Percentiles rank a stretch among this genome's conserved stretches.
Conservation (phyloP, 306 rosid species). For the Pyrus communis region DNA sequence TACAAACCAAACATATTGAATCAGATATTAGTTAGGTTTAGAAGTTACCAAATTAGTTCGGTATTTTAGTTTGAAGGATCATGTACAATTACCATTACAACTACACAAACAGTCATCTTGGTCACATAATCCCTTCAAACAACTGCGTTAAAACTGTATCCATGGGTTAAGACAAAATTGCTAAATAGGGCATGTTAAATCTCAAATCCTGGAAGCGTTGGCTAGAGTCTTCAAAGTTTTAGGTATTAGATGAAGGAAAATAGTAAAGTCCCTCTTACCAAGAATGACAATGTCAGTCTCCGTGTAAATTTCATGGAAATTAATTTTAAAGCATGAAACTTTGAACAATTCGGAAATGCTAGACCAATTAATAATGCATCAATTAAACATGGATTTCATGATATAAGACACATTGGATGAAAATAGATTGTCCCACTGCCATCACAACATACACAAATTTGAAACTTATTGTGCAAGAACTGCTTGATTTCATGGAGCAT, state of each 20-base stretch:
- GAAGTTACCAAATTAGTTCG: too few relatives aligned
- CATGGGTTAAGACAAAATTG: too few relatives aligned
- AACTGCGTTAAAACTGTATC: too few relatives aligned
- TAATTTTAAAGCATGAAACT: not conserved
- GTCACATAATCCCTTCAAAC: too few relatives aligned
- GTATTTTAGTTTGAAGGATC: too few relatives aligned
- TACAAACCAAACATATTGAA: too few relatives aligned
- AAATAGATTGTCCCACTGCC: not conserved
- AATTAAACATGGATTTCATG: not conserved
- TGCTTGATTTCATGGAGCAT: not conserved
- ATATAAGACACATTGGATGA: not conserved
- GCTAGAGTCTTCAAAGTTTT: not conserved
- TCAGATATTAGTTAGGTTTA: too few relatives aligned
- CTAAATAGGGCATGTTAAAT: not conserved
- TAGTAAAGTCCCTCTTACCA: not conserved
- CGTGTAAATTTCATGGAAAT: not conserved
- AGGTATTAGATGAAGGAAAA: not conserved
- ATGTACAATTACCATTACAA: too few relatives aligned
- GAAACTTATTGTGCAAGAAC: not conserved
- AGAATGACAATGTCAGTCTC: not conserved
- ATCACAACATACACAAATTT: not conserved
- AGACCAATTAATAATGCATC: not conserved
- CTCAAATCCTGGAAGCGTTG: not conserved
- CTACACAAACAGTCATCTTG: too few relatives aligned
- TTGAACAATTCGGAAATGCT: not conserved